These are phyloP conservation scores for Baorangia bicolor DNA, from an alignment of 768 basidiomycete genomes.

Conservation along the genomic window DNA sequence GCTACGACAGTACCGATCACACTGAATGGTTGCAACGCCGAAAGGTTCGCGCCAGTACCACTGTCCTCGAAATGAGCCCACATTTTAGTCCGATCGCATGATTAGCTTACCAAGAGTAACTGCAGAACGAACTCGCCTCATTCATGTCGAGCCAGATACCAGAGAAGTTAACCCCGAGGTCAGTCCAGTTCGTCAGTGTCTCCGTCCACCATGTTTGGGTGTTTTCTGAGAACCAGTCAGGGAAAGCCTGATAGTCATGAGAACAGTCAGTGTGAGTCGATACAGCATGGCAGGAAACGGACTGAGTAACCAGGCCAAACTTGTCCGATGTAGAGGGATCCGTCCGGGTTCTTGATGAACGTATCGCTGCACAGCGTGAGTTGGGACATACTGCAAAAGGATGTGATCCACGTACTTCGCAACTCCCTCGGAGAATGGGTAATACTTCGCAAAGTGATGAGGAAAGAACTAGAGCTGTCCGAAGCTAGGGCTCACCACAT, in stretches of 20 bases:
- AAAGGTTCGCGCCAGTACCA: constrained; percentile 56
- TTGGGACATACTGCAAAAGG: neutral
- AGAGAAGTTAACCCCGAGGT: constrained; percentile 53
- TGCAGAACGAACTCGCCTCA: constrained; percentile 63
- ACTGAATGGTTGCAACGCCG: constrained; percentile 56
- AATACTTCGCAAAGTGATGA: constrained; percentile 45
- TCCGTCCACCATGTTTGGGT: constrained; percentile 62
- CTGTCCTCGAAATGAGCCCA: constrained; percentile 7
- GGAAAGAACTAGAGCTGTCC: neutral
- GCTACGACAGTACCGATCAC: constrained; percentile 47
- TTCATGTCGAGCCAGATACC: constrained; percentile 76
- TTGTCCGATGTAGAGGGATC: constrained; percentile 67
- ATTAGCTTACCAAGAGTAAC: constrained; percentile 50
- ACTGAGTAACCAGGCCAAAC: constrained; percentile 81
- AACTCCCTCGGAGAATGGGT: constrained; percentile 61
- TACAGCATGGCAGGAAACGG: constrained; percentile 5
- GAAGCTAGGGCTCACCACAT: constrained; percentile 46
- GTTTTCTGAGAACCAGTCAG: constrained; percentile 59
- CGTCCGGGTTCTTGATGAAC: constrained; percentile 76
- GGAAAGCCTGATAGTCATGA: constrained; percentile 44
- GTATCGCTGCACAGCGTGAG: constrained; percentile 45
- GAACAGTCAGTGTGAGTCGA: neutral
- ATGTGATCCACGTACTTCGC: constrained; percentile 43
- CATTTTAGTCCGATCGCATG: neutral
- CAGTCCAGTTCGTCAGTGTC: constrained; percentile 53